Evolutionary conservation across 2,329 filamentous ascomycete species (phyloP), one percentile per base, ranked within the genome.

Genomic region (Metarhizium rileyi): DNA sequence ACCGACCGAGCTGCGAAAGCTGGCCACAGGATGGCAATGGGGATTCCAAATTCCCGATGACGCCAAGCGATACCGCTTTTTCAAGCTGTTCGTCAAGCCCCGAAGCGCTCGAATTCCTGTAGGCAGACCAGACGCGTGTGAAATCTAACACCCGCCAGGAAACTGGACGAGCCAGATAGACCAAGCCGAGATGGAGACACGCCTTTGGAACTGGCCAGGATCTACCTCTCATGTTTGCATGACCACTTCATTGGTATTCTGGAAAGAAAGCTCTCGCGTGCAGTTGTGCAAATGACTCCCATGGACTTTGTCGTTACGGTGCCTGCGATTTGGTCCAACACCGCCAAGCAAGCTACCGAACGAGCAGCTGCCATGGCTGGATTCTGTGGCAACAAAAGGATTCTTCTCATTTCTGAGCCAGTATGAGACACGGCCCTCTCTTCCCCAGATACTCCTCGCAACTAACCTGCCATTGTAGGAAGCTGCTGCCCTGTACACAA

Each of bases 321-420:
- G 0, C 78, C 78, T 0, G 77, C 77, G 5, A 76, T 81, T 7
- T 81, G 78, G 78, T 76, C 72, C 35, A 75, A 78, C 42, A 65
- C 66, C 5, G 75, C 77, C 27, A 79, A 76, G 47, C 67, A 75
- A 40, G 70, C 70, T 33, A 80, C 75, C 9, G 66, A 69, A 50
- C 57, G 64, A 27, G 66, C 66, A 1, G 66, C 66, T 25, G 64
- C 66, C 25, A 63, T 66, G 56, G 66, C 66, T 10, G 66, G 66
- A 6, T 68, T 69, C 45, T 68, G 66, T 49, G 63, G 69, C 35
- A 65, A 63, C 16, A 65, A 71, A 22, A 63, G 67, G 5, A 72
- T 76, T 8, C 64, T 68, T 43, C 65, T 77, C 10, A 67, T 77
- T 28, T 74, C 73, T 1, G 75, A 78, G 51, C 74, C 75, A 16